Evolutionary conservation across 371 early-diverging fungal genomes (phyloP).

Genomic region (Gilbertella persicaria): DNA sequence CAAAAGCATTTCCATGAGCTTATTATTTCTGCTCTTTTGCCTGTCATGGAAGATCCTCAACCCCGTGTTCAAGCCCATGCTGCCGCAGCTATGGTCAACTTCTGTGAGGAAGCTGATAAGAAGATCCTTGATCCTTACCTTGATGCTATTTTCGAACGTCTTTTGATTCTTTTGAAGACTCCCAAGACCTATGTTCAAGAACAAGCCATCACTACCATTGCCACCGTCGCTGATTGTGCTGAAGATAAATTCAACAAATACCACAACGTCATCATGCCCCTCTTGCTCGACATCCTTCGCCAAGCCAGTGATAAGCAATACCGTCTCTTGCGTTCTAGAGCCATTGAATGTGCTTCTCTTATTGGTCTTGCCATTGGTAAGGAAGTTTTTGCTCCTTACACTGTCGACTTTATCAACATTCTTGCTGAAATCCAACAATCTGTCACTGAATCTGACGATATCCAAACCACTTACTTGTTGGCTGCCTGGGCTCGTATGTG

Average conservation of each 20-base stretch:
- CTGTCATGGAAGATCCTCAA: conserved; percentile 83
- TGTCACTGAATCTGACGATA: conserved; percentile 88
- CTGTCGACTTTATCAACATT: conserved; percentile 75
- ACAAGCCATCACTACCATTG: conserved; percentile 96
- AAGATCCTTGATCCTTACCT: conserved; percentile 83
- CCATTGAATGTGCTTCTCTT: conserved; percentile 93
- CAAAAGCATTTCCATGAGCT: conserved; percentile 80
- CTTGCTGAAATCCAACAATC: conserved; percentile 79
- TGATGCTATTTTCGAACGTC: conserved; percentile 84
- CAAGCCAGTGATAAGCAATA: conserved; percentile 84
- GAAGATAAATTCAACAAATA: conserved; percentile 87
- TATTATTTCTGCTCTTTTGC: conserved; percentile 79
- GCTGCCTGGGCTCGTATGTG: conserved; percentile 97
- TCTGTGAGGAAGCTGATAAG: conserved; percentile 85
- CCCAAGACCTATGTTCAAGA: conserved; percentile 92
- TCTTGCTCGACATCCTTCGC: conserved; percentile 82
- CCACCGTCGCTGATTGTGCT: conserved; percentile 95
- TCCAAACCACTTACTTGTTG: conserved; percentile 88
- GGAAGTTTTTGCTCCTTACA: conserved; percentile 81
- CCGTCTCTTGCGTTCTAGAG: conserved; percentile 89
- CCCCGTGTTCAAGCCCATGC: conserved; percentile 95
- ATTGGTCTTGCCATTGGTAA: conserved; percentile 93
- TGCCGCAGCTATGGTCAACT: conserved; percentile 97
- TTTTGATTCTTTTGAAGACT: conserved; percentile 79
- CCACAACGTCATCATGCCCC: conserved; percentile 92